Percentiles rank a stretch among this genome's conserved stretches.
Conservation (phyloP, 2,329 filamentous ascomycete genomes). For the Monosporascus sp. region DNA sequence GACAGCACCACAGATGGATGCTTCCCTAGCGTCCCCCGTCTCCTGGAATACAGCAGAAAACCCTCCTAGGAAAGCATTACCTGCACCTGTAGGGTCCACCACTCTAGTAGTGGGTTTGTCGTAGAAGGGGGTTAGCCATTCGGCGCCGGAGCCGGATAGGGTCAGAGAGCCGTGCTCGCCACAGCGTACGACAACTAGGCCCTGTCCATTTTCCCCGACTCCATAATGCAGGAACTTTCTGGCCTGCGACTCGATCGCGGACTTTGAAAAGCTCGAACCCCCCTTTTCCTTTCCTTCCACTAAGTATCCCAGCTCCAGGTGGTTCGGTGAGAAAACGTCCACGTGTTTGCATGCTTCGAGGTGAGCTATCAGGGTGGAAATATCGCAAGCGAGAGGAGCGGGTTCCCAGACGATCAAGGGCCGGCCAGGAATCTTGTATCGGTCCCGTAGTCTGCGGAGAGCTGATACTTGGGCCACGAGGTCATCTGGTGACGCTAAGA, state of each 20-base stretch:
- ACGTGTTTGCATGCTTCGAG: conserved; percentile 20
- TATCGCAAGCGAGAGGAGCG: conserved; percentile 10
- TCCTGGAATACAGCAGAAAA: conserved; percentile 21
- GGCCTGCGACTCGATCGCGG: conserved; percentile 4
- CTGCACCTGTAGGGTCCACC: conserved; percentile 30
- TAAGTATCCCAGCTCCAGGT: conserved; percentile 27
- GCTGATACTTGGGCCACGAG: conserved; percentile 14
- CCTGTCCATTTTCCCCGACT: neutral
- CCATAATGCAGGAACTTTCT: neutral
- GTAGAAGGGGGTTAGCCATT: conserved; percentile 27
- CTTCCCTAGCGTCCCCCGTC: conserved; percentile 15
- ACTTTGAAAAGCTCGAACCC: conserved; percentile 16
- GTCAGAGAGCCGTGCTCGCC: conserved; percentile 26
- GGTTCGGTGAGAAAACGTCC: conserved; percentile 32
- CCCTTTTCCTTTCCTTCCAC: conserved; percentile 8
- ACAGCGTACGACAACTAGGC: conserved; percentile 22
- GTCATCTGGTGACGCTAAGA: conserved; percentile 14
- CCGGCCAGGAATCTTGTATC: neutral
- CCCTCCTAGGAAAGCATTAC: conserved; percentile 31
- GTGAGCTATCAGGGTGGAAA: conserved; percentile 19
- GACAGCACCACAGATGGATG: conserved; percentile 26
- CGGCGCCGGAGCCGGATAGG: neutral
- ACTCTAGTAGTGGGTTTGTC: conserved; percentile 10
- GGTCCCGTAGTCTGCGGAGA: conserved; percentile 8
- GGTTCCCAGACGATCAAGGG: conserved; percentile 12